Evolutionary conservation across 371 early-diverging fungal genomes (phyloP).

Genomic region (Mycotypha africana): DNA sequence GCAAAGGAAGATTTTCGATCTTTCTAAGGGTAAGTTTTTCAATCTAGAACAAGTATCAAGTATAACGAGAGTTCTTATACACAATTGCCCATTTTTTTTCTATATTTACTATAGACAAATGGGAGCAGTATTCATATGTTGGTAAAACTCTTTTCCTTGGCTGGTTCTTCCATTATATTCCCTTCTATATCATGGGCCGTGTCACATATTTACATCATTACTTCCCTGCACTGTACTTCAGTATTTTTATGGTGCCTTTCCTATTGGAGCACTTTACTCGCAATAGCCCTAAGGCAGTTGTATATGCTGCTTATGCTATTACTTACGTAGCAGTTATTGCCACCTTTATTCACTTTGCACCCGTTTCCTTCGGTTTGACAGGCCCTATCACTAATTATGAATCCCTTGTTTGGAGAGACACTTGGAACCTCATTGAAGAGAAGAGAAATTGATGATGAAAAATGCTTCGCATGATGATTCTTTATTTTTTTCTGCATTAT

Average conservation of each 20-base stretch:
- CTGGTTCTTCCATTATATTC: constrained; percentile 96
- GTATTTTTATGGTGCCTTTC: constrained; percentile 70
- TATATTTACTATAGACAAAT: constrained; percentile 43
- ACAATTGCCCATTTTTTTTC: background rate
- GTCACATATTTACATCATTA: constrained; percentile 98
- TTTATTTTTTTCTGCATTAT: too few species aligned
- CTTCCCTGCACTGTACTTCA: constrained; percentile 97
- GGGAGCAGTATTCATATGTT: constrained; percentile 69
- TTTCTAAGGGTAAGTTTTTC: constrained; percentile 38
- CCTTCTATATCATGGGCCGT: constrained; percentile 97
- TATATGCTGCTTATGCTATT: constrained; percentile 37
- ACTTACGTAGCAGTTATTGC: constrained; percentile 41
- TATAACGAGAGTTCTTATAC: background rate
- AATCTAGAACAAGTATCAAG: too few species aligned
- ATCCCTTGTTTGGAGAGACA: constrained; percentile 45
- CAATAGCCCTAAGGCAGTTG: constrained; percentile 12
- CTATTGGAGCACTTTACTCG: constrained; percentile 68
- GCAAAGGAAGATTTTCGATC: constrained; percentile 67
- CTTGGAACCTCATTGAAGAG: constrained; percentile 52
- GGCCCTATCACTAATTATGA: constrained; percentile 59
- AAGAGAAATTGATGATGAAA: constrained; percentile 9
- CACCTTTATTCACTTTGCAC: constrained; percentile 75
- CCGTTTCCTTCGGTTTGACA: constrained; percentile 84
- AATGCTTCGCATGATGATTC: too few species aligned
- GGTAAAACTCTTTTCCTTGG: constrained; percentile 77